phyloP scores from a whole-genome alignment of 2,329 filamentous ascomycete species.

The Tolypocladium sp. region DNA sequence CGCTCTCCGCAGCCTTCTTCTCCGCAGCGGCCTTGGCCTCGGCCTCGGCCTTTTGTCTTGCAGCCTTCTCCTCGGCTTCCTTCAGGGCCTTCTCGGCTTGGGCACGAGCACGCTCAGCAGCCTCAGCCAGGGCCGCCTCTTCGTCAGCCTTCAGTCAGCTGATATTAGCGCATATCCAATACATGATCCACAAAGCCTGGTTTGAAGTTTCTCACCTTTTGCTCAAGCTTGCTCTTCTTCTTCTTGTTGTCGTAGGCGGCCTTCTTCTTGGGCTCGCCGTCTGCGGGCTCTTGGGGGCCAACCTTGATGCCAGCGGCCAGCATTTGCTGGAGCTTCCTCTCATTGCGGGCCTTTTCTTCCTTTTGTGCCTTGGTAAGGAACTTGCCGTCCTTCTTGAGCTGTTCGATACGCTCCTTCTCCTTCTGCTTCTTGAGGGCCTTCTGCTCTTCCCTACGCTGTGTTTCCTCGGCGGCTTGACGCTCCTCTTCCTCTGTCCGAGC shows the following conservation, averaged over 20 bases:
- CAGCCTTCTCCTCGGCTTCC: conserved; percentile 52
- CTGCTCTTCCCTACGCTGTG: conserved; percentile 60
- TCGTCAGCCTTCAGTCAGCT: conserved; percentile 51
- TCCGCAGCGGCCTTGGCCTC: conserved; percentile 45
- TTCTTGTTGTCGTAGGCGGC: conserved; percentile 71
- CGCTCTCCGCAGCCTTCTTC: conserved; percentile 47
- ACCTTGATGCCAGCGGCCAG: conserved; percentile 68
- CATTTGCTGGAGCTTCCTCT: conserved; percentile 79
- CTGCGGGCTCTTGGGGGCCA: conserved; percentile 44
- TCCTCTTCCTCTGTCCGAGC: conserved; percentile 58
- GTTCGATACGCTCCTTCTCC: conserved; percentile 78
- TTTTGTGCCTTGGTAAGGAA: conserved; percentile 80
- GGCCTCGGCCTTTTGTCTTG: conserved; percentile 44
- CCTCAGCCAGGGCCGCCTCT: conserved; percentile 69
- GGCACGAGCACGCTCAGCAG: conserved; percentile 58
- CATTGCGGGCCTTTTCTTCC: conserved; percentile 70
- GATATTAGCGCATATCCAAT: conserved; percentile 4
- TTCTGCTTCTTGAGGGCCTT: conserved; percentile 74
- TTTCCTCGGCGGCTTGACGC: conserved; percentile 55
- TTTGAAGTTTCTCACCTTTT: conserved; percentile 34
- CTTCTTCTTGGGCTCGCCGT: conserved; percentile 67
- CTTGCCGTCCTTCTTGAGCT: conserved; percentile 81
- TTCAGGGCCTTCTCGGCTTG: conserved; percentile 61
- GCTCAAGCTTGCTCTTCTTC: conserved; percentile 52
- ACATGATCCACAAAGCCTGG: conserved; percentile 1